Evolutionary conservation across 176 grass and related monocot species (phyloP).

Genomic region (Tuctoria greenei): DNA sequence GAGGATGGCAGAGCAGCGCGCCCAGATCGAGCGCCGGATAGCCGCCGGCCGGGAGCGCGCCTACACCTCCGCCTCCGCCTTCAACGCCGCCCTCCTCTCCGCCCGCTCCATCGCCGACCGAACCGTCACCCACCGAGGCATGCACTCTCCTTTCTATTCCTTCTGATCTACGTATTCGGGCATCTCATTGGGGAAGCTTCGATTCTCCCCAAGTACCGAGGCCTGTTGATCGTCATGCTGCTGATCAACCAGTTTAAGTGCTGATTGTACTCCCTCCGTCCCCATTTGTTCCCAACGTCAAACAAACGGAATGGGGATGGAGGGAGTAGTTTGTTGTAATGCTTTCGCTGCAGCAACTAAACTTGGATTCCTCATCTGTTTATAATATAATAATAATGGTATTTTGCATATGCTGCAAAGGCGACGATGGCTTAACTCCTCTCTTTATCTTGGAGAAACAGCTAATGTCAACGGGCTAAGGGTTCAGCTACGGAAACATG

Average conservation of each 20-base stretch:
- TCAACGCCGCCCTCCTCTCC: conserved; percentile 53
- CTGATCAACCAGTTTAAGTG: not conserved
- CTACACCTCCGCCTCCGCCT: conserved; percentile 36
- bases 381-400: too few species aligned
- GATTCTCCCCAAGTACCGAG: too few species aligned
- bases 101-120: conserved; percentile 51
- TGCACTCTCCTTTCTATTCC: not conserved
- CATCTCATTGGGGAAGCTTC: not conserved
- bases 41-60: conserved; percentile 18
- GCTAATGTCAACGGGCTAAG: conserved; percentile 49
- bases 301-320: too few species aligned
- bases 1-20: conserved; percentile 38
- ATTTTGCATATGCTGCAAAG: not conserved
- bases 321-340: too few species aligned
- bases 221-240: too few species aligned
- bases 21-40: conserved; percentile 19
- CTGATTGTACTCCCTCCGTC: too few species aligned
- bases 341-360: too few species aligned
- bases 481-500: conserved; percentile 52
- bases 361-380: too few species aligned
- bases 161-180: too few species aligned
- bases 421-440: not conserved
- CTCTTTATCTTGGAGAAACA: conserved; percentile 14
- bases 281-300: too few species aligned
- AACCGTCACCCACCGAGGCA: conserved; percentile 53